Evolutionary conservation across 495 filamentous ascomycete genomes (phyloP).

Genomic region (Penicillium malachiteum): DNA sequence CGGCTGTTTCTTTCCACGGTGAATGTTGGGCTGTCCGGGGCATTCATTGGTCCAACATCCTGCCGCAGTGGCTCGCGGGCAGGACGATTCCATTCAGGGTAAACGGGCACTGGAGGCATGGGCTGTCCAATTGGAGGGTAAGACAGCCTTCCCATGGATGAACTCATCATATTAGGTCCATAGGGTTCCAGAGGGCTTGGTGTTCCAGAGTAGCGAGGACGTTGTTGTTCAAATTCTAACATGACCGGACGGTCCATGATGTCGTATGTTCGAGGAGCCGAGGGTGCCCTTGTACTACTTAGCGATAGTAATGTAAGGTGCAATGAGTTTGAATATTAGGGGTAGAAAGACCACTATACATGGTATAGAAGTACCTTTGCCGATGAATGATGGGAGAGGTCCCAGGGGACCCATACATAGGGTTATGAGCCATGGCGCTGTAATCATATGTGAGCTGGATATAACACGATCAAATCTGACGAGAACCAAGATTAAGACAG

Average conservation of each 20-base stretch:
- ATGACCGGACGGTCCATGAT: conserved; percentile 28
- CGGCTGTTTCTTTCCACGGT: conserved; percentile 41
- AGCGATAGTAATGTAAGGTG: conserved; percentile 16
- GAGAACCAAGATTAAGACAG: background rate
- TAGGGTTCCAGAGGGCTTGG: conserved; percentile 26
- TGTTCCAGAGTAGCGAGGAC: conserved; percentile 30
- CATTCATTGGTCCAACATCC: conserved; percentile 32
- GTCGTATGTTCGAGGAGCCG: conserved; percentile 30
- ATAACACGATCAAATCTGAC: conserved; percentile 1
- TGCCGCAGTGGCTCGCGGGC: conserved; percentile 33
- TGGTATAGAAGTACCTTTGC: conserved; percentile 41
- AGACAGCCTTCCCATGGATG: conserved; percentile 34
- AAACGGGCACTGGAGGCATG: conserved; percentile 29
- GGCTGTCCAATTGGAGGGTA: conserved; percentile 37
- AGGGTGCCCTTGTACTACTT: conserved; percentile 37
- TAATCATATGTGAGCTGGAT: conserved; percentile 32
- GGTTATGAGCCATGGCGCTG: conserved; percentile 36
- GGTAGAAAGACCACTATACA: conserved; percentile 9
- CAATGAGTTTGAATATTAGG: conserved; percentile 10
- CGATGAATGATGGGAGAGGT: conserved; percentile 39
- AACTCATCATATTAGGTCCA: conserved; percentile 22
- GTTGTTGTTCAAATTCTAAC: conserved; percentile 34
- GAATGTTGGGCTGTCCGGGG: conserved; percentile 40
- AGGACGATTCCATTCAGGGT: conserved; percentile 39
- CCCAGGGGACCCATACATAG: conserved; percentile 34